Percentiles rank a stretch among this genome's conserved stretches.
Evolutionary conservation across 805 yeast species (phyloP).

Genomic region (Saccharomycopsis guyanensis): DNA sequence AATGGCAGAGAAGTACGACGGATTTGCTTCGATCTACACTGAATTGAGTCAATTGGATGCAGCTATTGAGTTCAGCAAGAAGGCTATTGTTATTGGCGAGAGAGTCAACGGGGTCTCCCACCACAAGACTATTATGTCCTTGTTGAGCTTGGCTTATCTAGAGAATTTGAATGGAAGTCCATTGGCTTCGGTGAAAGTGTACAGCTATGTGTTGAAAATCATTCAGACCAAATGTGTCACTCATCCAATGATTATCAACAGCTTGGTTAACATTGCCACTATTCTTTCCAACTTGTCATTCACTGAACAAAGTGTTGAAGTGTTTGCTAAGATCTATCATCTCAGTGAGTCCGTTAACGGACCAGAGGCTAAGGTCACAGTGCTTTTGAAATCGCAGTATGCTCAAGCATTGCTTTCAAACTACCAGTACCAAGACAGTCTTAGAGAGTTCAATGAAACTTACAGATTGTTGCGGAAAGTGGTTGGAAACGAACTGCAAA

Average conservation of each 20-base stretch:
- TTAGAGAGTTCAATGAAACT: conserved; percentile 48
- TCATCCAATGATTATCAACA: conserved; percentile 66
- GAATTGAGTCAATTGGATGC: conserved; percentile 48
- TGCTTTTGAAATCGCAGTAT: conserved; percentile 59
- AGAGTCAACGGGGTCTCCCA: conserved; percentile 78
- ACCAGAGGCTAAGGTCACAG: conserved; percentile 51
- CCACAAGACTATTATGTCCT: conserved; percentile 61
- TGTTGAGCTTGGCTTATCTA: conserved; percentile 65
- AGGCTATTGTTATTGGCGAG: conserved; percentile 67
- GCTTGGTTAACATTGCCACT: conserved; percentile 53
- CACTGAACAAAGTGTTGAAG: conserved; percentile 38
- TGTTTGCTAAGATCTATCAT: conserved; percentile 47
- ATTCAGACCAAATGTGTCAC: conserved; percentile 53
- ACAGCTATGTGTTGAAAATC: conserved; percentile 49
- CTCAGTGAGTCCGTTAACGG: conserved; percentile 49
- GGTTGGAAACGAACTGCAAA: conserved; percentile 60
- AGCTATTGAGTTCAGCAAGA: conserved; percentile 60
- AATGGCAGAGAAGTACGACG: conserved; percentile 61
- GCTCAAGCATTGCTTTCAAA: conserved; percentile 50
- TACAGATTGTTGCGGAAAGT: conserved; percentile 45
- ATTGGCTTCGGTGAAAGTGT: conserved; percentile 53
- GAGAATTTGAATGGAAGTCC: conserved; percentile 57
- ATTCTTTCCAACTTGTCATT: conserved; percentile 49
- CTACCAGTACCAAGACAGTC: conserved; percentile 48
- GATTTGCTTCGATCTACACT: conserved; percentile 54